Evolutionary conservation across 1,139 yeast genomes (phyloP).

Genomic region (Eremothecium sinecaudum): DNA sequence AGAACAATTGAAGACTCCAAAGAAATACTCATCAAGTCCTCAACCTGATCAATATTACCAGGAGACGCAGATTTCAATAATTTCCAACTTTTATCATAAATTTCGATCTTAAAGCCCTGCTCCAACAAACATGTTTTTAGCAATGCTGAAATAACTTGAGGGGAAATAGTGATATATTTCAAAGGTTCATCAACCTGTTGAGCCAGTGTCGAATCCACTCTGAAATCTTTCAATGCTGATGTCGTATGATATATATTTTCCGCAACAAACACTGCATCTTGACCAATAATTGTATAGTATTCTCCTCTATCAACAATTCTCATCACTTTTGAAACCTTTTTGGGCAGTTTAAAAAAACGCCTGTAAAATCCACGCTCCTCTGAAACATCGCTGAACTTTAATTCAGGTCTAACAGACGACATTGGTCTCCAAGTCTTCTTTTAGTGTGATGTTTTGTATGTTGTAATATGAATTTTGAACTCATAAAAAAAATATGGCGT

Average conservation of each 20-base stretch:
- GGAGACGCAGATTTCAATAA: slow-evolving; percentile 67
- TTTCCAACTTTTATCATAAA: slow-evolving; percentile 54
- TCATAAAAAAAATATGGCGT: too few species aligned
- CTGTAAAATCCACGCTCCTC: slow-evolving; percentile 48
- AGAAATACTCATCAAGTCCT: slow-evolving; percentile 55
- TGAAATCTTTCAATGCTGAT: slow-evolving; percentile 57
- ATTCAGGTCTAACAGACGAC: slow-evolving; percentile 62
- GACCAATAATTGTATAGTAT: slow-evolving; percentile 63
- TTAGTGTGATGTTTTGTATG: too few species aligned
- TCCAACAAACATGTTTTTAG: slow-evolving; percentile 60
- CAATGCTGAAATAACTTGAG: slow-evolving; percentile 59
- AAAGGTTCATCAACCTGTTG: slow-evolving; percentile 35
- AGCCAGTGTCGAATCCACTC: slow-evolving; percentile 31
- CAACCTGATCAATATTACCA: slow-evolving; percentile 79
- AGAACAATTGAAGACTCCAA: slow-evolving; percentile 56
- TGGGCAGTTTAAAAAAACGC: slow-evolving; percentile 45
- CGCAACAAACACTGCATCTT: slow-evolving; percentile 75
- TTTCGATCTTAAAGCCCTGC: slow-evolving; percentile 66
- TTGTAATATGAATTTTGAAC: too few species aligned
- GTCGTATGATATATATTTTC: slow-evolving; percentile 74
- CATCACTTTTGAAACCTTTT: slow-evolving; percentile 42
- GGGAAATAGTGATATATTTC: slow-evolving; percentile 68
- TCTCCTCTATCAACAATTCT: slow-evolving; percentile 71
- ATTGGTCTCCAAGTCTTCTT: too few species aligned
- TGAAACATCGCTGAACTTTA: slow-evolving; percentile 52